Conservation (phyloP, 352 stramenopile species). For the Hyaloperonospora arabidopsidis region DNA sequence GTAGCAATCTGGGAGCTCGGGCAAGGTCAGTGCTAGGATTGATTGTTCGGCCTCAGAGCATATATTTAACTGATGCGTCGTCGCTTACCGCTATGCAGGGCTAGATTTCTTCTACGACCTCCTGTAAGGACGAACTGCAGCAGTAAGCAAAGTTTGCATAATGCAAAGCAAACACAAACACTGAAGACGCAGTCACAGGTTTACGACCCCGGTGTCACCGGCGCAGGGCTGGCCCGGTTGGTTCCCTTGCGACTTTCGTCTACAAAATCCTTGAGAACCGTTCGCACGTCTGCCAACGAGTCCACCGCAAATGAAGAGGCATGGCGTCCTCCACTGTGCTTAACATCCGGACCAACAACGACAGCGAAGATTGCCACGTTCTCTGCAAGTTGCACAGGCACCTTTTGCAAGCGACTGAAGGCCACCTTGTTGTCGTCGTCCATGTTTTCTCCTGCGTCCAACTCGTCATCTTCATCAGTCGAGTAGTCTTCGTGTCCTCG, state of each 20-base stretch:
- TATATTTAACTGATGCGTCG: background rate
- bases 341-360: constrained; percentile 53
- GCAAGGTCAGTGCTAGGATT: constrained; percentile 43
- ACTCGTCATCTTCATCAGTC: constrained; percentile 43
- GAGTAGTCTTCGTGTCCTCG: constrained; percentile 28
- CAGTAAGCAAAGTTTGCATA: too few relatives aligned
- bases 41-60: background rate
- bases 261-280: constrained; percentile 69
- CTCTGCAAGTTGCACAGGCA: constrained; percentile 57
- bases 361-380: constrained; percentile 65
- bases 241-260: constrained; percentile 36
- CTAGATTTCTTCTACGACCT: constrained; percentile 79
- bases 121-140: constrained; percentile 19
- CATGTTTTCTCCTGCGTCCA: constrained; percentile 31
- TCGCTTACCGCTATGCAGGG: constrained; percentile 28
- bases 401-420: constrained; percentile 69
- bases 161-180: background rate
- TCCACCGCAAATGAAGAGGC: constrained; percentile 57
- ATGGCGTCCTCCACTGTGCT: constrained; percentile 54
- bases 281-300: constrained; percentile 55
- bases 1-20: constrained; percentile 73
- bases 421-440: constrained; percentile 75
- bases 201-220: background rate
- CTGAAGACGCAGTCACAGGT: background rate
- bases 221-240: background rate